phyloP scores from a whole-genome alignment of 2,329 filamentous ascomycete genomes.

The Diaporthe batatas region DNA sequence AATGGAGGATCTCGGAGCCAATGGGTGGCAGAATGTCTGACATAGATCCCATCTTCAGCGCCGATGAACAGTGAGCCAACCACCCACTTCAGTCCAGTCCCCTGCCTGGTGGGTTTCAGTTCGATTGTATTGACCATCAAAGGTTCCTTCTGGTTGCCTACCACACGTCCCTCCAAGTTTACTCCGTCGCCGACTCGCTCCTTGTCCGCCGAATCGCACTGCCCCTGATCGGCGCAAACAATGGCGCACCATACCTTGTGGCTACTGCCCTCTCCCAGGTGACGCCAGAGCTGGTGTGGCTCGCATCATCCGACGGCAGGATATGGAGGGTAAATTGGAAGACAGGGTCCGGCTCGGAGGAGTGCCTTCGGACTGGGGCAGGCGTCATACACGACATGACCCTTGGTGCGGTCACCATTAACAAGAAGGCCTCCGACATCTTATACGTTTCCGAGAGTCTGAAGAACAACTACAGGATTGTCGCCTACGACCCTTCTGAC shows the following conservation, averaged over 20 bases:
- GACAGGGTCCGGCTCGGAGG: slow-evolving; percentile 57
- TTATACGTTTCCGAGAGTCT: slow-evolving; percentile 62
- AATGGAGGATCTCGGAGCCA: slow-evolving; percentile 73
- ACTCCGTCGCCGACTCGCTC: slow-evolving; percentile 84
- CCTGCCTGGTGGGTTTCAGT: not conserved
- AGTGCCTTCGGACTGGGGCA: slow-evolving; percentile 58
- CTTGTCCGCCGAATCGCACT: slow-evolving; percentile 79
- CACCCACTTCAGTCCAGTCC: slow-evolving; percentile 45
- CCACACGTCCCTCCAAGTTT: slow-evolving; percentile 81
- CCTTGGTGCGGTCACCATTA: slow-evolving; percentile 55
- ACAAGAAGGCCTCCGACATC: slow-evolving; percentile 56
- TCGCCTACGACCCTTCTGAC: slow-evolving; percentile 59
- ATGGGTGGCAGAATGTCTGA: slow-evolving; percentile 76
- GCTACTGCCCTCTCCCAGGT: slow-evolving; percentile 57
- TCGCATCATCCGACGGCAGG: slow-evolving; percentile 69
- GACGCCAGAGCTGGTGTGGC: slow-evolving; percentile 66
- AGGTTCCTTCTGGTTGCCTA: slow-evolving; percentile 83
- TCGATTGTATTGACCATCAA: slow-evolving; percentile 46
- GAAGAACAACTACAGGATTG: slow-evolving; percentile 56
- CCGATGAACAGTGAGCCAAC: slow-evolving; percentile 69
- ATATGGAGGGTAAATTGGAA: slow-evolving; percentile 73
- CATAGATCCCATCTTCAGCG: slow-evolving; percentile 73
- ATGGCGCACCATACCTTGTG: slow-evolving; percentile 56
- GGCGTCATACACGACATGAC: slow-evolving; percentile 61
- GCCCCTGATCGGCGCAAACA: slow-evolving; percentile 50